Evolutionary conservation across 73 alveolate species (phyloP).

Genomic region (Paramecium bursaria): DNA sequence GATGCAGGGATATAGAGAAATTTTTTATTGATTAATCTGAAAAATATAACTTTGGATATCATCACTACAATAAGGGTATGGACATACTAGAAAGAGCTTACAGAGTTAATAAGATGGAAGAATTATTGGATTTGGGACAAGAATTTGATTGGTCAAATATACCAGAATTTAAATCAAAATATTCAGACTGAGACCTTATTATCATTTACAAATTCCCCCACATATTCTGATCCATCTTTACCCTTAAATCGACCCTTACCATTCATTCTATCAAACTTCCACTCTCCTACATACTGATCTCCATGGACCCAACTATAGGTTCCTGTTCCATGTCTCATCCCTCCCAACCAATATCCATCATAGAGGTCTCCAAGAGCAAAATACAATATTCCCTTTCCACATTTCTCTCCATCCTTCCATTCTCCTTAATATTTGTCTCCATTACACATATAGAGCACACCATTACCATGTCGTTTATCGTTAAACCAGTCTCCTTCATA

Average conservation of each 20-base stretch:
- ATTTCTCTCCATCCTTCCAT: conserved; percentile 73
- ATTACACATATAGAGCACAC: conserved; percentile 52
- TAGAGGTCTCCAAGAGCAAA: conserved; percentile 63
- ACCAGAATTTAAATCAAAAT: conserved; percentile 56
- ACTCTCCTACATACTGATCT: conserved; percentile 81
- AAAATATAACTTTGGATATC: conserved; percentile 43
- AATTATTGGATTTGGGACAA: conserved; percentile 36
- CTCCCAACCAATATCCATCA: conserved; percentile 73
- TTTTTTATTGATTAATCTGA: conserved; percentile 27
- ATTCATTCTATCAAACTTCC: conserved; percentile 75
- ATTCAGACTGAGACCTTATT: too few species aligned
- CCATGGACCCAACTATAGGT: conserved; percentile 69
- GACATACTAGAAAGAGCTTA: conserved; percentile 46
- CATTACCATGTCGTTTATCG: conserved; percentile 67
- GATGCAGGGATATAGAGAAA: conserved; percentile 30
- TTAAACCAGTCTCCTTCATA: conserved; percentile 69
- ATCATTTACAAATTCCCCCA: conserved; percentile 66
- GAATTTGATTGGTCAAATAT: conserved; percentile 54
- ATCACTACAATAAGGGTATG: conserved; percentile 35
- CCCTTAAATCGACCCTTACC: conserved; percentile 76
- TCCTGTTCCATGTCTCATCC: conserved; percentile 81
- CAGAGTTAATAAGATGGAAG: conserved; percentile 18
- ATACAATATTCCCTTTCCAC: conserved; percentile 63
- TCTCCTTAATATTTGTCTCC: conserved; percentile 71
- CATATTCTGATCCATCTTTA: conserved; percentile 73